These are phyloP conservation scores for Pichia pseudocactophila DNA, from an alignment of 805 yeast species.

Conservation along the genomic window DNA sequence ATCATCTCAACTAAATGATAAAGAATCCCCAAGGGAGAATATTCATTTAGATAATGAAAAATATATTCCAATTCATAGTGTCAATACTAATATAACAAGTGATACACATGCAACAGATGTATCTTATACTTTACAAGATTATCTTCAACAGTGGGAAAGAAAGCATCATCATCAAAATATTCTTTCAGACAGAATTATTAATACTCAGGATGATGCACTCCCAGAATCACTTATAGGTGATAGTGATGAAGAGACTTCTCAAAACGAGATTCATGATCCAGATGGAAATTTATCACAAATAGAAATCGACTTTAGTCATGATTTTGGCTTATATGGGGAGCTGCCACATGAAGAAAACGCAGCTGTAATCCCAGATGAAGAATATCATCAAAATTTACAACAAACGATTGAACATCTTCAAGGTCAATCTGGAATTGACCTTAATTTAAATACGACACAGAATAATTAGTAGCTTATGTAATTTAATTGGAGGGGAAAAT, in stretches of 20 bases:
- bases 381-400: slow-evolving; percentile 3
- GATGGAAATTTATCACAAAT: not conserved
- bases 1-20: not conserved
- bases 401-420: not conserved
- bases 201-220: slow-evolving; percentile 28
- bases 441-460: not conserved
- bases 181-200: slow-evolving; percentile 25
- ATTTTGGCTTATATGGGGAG: slow-evolving; percentile 8
- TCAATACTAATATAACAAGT: not conserved
- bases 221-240: slow-evolving; percentile 31
- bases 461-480: not conserved
- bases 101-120: not conserved
- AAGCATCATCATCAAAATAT: slow-evolving; percentile 3
- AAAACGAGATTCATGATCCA: not conserved
- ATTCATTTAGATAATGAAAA: too few relatives aligned
- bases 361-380: not conserved
- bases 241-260: slow-evolving; percentile 14
- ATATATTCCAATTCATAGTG: too few relatives aligned
- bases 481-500: too few relatives aligned
- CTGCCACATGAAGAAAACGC: too few relatives aligned
- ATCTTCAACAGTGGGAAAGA: slow-evolving; percentile 7
- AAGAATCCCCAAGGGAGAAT: not conserved
- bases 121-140: slow-evolving; percentile 3
- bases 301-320: slow-evolving; percentile 5
- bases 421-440: slow-evolving; percentile 4